A percentile compares a stretch with the other conserved stretches of the same genome.
Evolutionary conservation across 73 alveolate species (phyloP).

Genomic region (Paramecium primaurelia): DNA sequence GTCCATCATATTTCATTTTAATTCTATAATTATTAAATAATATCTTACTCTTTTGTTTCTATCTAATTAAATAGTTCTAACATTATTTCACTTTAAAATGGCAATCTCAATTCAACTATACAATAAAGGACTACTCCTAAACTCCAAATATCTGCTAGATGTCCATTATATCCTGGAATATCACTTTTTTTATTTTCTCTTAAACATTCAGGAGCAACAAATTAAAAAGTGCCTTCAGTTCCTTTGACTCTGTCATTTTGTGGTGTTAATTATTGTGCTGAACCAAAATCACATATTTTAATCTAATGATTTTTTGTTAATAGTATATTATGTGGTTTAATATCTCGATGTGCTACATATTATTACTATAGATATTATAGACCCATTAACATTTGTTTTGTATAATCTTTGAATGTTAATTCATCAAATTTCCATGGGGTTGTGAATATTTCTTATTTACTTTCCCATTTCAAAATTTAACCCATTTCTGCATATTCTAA

Average conservation of each 20-base stretch:
- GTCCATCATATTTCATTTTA: slow-evolving; percentile 23
- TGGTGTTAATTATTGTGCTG: slow-evolving; percentile 63
- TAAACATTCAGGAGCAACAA: slow-evolving; percentile 54
- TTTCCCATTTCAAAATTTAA: slow-evolving; percentile 62
- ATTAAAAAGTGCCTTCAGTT: slow-evolving; percentile 75
- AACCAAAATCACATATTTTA: slow-evolving; percentile 85
- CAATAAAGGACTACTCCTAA: slow-evolving; percentile 77
- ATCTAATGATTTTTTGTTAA: slow-evolving; percentile 70
- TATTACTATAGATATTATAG: slow-evolving; percentile 37
- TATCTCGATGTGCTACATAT: slow-evolving; percentile 83
- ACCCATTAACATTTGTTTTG: slow-evolving; percentile 10
- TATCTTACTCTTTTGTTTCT: slow-evolving; percentile 21
- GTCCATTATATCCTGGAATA: slow-evolving; percentile 69
- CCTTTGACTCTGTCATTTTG: slow-evolving; percentile 73
- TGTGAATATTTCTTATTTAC: slow-evolving; percentile 6
- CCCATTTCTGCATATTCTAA: slow-evolving; percentile 73
- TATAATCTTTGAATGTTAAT: background rate
- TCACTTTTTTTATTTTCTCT: slow-evolving; percentile 48
- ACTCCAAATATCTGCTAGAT: slow-evolving; percentile 78
- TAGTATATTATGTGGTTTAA: slow-evolving; percentile 88
- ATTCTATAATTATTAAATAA: slow-evolving; percentile 45
- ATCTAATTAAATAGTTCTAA: slow-evolving; percentile 36
- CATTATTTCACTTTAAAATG: slow-evolving; percentile 41
- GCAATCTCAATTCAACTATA: slow-evolving; percentile 59
- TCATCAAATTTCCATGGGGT: slow-evolving; percentile 39